phyloP scores from a whole-genome alignment of 257 asterid species.

The Paulownia fortunei region DNA sequence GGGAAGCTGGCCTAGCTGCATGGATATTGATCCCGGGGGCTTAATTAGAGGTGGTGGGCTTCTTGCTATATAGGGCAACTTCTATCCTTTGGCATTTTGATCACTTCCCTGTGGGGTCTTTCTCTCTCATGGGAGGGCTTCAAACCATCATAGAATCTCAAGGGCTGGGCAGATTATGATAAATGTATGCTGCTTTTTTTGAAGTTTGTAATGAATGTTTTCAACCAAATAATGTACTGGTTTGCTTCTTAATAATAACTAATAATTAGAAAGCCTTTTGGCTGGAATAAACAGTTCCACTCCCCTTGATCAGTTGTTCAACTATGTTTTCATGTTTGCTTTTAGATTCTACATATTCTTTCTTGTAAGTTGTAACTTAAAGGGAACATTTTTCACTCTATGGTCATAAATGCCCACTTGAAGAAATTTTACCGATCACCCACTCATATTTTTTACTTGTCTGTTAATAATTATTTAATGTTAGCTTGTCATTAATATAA shows the following conservation, averaged over 20 bases:
- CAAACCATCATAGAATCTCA: slow-evolving; percentile 14
- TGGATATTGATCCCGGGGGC: slow-evolving; percentile 31
- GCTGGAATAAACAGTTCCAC: slow-evolving; percentile 3
- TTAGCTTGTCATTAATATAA: too few relatives aligned
- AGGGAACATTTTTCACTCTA: too few relatives aligned
- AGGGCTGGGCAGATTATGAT: slow-evolving; percentile 39
- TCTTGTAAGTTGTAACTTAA: too few relatives aligned
- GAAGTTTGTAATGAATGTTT: slow-evolving; percentile 18
- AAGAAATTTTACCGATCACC: too few relatives aligned
- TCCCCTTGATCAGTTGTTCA: neutral
- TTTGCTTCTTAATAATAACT: slow-evolving; percentile 6
- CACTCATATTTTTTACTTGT: too few relatives aligned
- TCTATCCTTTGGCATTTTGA: slow-evolving; percentile 91
- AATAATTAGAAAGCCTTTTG: slow-evolving; percentile 1
- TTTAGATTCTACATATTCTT: too few relatives aligned
- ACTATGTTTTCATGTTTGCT: neutral
- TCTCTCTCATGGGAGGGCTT: too few relatives aligned
- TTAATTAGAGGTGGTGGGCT: slow-evolving; percentile 41
- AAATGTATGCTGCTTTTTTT: slow-evolving; percentile 26
- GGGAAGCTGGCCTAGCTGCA: slow-evolving; percentile 27
- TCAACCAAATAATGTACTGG: slow-evolving; percentile 23
- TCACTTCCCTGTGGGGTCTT: too few relatives aligned
- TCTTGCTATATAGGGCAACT: slow-evolving; percentile 70
- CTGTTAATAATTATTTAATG: too few relatives aligned
- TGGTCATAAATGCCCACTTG: too few relatives aligned